Conservation (phyloP, 305 asterid genomes). For the Nicotiana rustica region DNA sequence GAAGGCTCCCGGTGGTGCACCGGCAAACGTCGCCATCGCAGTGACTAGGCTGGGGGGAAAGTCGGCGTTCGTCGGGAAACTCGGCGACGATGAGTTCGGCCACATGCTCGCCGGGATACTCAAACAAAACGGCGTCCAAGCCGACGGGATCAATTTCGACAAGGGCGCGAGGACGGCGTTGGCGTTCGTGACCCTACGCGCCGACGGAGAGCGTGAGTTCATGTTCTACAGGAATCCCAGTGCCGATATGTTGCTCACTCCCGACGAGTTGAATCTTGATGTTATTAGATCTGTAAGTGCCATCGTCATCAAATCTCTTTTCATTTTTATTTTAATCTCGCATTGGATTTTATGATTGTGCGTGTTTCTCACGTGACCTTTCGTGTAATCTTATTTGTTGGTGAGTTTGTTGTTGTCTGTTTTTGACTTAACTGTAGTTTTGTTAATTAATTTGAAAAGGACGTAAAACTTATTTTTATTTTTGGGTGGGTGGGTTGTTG, state of each 20-base stretch:
- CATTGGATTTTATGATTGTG: slow-evolving; percentile 36
- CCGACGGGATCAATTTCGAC: slow-evolving; percentile 75
- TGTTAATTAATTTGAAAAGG: background rate
- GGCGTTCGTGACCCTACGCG: slow-evolving; percentile 89
- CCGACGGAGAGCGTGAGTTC: slow-evolving; percentile 92
- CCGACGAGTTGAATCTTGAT: slow-evolving; percentile 63
- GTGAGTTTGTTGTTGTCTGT: slow-evolving; percentile 23
- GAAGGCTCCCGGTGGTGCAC: slow-evolving; percentile 93
- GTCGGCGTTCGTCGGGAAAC: slow-evolving; percentile 81
- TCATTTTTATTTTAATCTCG: background rate
- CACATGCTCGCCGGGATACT: slow-evolving; percentile 91
- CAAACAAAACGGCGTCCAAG: slow-evolving; percentile 71
- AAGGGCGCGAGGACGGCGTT: slow-evolving; percentile 84
- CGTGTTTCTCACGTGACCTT: slow-evolving; percentile 20
- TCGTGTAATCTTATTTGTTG: slow-evolving; percentile 18
- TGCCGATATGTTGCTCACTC: slow-evolving; percentile 73
- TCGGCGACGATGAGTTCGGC: slow-evolving; percentile 92
- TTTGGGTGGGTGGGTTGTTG: background rate
- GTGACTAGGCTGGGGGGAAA: slow-evolving; percentile 80
- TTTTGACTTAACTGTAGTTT: slow-evolving; percentile 3
- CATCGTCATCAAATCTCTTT: slow-evolving; percentile 27
- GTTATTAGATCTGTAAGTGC: slow-evolving; percentile 70
- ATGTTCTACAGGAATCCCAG: slow-evolving; percentile 88
- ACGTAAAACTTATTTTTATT: slow-evolving; percentile 21
- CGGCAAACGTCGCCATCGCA: slow-evolving; percentile 84